A percentile compares a stretch with the other conserved stretches of the same genome.
These are phyloP conservation scores for Ganoderma multipileum DNA, from an alignment of 1,284 basidiomycete genomes.

Conservation along the genomic window DNA sequence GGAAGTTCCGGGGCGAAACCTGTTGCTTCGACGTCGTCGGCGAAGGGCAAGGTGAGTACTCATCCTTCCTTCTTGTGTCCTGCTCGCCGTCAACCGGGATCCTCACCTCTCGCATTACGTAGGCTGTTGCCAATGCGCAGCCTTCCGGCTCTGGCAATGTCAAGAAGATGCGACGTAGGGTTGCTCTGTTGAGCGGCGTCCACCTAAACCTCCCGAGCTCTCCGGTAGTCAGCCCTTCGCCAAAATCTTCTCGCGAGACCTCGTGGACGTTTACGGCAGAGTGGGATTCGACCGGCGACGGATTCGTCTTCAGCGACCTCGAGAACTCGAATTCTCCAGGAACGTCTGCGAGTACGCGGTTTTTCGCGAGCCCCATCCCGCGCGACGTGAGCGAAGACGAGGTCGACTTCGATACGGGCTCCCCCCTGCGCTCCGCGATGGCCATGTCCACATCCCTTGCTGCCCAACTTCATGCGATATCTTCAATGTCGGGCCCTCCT, in stretches of 20 bases:
- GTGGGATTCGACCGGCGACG: constrained; percentile 37
- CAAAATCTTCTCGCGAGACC: constrained; percentile 34
- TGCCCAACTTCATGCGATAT: constrained; percentile 21
- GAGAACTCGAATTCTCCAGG: constrained; percentile 25
- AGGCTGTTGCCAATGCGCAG: constrained; percentile 28
- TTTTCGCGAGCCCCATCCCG: constrained; percentile 34
- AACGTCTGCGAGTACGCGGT: constrained; percentile 22
- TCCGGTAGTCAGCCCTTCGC: constrained; percentile 29
- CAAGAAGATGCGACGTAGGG: constrained; percentile 41
- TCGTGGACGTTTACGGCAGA: constrained; percentile 43
- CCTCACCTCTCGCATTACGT: neutral
- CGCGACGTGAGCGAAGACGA: constrained; percentile 37
- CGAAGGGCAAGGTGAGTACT: constrained; percentile 25
- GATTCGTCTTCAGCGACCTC: constrained; percentile 40
- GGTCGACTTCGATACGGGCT: constrained; percentile 28
- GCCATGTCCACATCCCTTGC: constrained; percentile 13
- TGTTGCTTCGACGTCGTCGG: constrained; percentile 10
- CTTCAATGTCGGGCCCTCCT: constrained; percentile 14
- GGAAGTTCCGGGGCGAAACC: constrained; percentile 15
- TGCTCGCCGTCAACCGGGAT: neutral
- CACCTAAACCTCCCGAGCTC: constrained; percentile 38
- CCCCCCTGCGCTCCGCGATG: constrained; percentile 12
- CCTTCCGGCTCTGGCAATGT: constrained; percentile 26
- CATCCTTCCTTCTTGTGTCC: neutral
- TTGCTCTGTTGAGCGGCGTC: constrained; percentile 36